Conservation (phyloP, 2,329 filamentous ascomycete genomes). For the Phaeosphaeriaceae sp. region DNA sequence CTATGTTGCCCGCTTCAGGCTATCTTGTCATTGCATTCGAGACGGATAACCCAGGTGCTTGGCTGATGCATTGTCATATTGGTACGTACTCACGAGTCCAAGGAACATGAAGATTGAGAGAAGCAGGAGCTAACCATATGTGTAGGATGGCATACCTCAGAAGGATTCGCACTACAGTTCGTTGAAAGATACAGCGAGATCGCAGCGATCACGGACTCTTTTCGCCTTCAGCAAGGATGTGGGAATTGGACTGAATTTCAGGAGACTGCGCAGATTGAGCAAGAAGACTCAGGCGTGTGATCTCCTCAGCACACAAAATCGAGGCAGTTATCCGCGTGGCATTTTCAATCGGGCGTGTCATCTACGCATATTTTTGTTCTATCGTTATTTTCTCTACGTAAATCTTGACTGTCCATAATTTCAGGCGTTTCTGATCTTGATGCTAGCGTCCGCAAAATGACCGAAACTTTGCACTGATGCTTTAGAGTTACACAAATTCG, state of each 20-base stretch:
- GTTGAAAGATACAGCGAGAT: conserved; percentile 40
- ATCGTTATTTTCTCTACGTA: too few species aligned
- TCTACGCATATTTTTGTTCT: too few species aligned
- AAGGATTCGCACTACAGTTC: conserved; percentile 45
- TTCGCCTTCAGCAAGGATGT: conserved; percentile 15
- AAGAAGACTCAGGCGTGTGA: conserved; percentile 39
- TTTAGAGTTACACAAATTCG: too few species aligned
- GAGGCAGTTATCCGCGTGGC: too few species aligned
- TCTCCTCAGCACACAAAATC: too few species aligned
- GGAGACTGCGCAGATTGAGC: conserved; percentile 19
- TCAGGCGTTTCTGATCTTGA: too few species aligned
- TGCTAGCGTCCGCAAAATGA: too few species aligned
- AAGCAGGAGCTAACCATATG: too few species aligned
- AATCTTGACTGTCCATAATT: too few species aligned
- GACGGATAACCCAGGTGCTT: conserved; percentile 47
- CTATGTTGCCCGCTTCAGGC: conserved; percentile 38
- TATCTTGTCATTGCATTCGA: conserved; percentile 46
- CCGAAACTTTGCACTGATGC: too few species aligned
- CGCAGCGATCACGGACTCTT: conserved; percentile 21
- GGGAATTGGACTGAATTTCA: conserved; percentile 22
- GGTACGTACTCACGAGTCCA: conserved; percentile 10
- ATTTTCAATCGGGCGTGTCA: too few species aligned
- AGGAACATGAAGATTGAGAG: too few species aligned
- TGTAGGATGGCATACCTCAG: conserved; percentile 40
- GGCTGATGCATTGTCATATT: conserved; percentile 51